A percentile compares a stretch with the other conserved stretches of the same genome.
Evolutionary conservation across 2,329 filamentous ascomycete genomes (phyloP).

Genomic region (Fusarium hainanense): DNA sequence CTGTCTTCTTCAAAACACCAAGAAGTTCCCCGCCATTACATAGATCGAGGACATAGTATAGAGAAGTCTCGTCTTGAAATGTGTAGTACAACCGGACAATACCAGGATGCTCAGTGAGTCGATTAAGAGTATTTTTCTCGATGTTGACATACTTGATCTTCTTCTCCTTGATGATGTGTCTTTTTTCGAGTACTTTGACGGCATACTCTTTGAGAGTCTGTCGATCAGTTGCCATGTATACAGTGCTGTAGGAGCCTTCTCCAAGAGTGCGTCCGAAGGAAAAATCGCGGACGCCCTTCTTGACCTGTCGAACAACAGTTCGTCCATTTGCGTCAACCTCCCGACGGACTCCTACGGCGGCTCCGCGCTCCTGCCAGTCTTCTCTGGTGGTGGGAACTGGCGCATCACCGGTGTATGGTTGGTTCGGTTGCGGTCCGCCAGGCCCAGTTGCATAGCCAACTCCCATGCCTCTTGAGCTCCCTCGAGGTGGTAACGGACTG

Average conservation of each 20-base stretch:
- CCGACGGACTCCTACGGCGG: slow-evolving; percentile 83
- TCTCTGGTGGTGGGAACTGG: slow-evolving; percentile 73
- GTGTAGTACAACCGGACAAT: slow-evolving; percentile 98
- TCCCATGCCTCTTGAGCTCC: slow-evolving; percentile 78
- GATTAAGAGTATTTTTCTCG: slow-evolving; percentile 97
- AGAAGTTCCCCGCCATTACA: slow-evolving; percentile 92
- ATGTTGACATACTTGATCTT: slow-evolving; percentile 99
- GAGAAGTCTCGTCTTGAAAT: slow-evolving; percentile 94
- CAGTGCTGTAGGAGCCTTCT: slow-evolving; percentile 97
- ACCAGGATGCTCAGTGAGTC: slow-evolving; percentile 94
- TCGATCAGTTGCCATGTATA: slow-evolving; percentile 90
- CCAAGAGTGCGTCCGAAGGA: slow-evolving; percentile 90
- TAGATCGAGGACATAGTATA: slow-evolving; percentile 96
- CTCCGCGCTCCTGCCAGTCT: slow-evolving; percentile 95
- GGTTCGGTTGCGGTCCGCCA: slow-evolving; percentile 19
- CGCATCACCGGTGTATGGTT: slow-evolving; percentile 54
- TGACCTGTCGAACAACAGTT: slow-evolving; percentile 83
- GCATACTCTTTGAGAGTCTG: slow-evolving; percentile 96
- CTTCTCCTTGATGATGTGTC: slow-evolving; percentile 99
- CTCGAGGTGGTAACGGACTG: slow-evolving; percentile 76
- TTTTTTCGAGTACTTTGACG: slow-evolving; percentile 97
- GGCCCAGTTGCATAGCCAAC: slow-evolving; percentile 61
- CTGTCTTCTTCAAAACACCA: slow-evolving; percentile 91
- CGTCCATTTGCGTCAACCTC: slow-evolving; percentile 89
- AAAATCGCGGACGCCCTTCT: slow-evolving; percentile 98